Base-by-base conservation (phyloP, 2,329 filamentous ascomycete genomes). In the Aspergillus sp. region DNA sequence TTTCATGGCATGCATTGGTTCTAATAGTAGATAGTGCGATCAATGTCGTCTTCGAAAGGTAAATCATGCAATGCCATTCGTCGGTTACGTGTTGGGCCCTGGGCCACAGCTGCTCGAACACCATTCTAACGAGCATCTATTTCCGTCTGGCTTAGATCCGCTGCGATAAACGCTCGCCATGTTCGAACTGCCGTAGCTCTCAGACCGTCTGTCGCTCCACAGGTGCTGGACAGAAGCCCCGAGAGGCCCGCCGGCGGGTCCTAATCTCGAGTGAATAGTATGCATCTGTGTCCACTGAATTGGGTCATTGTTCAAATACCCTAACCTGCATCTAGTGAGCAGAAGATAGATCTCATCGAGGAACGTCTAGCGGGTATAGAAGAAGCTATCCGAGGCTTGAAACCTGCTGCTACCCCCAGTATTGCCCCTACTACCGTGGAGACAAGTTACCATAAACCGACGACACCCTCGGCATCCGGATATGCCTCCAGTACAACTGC, bases 301-400 rank as follows among this genome's bases (percentile, higher is more conserved):
- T 13, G 7, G 7, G 4, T 10, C 13, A 27, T 29, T n/a, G 10
- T 45, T 27, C 27, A 27, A 12, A 12, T 26, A 6, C n/a, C 5
- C 5, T n/a, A 32, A 30, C 7, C 36, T 13, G 5, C 40, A 27
- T 19, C 11, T 37, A 76, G 73, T 58, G 75, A 78, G 54, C 71
- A 66, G 52, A 76, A 77, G 56, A 75, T 78, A 39, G 74, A 77
- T 47, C 54, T 70, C 9, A 76, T 78, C 40, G 74, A 76, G 51
- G 68, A 73, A 28, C 68, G 74, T 11, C 59, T 78, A 7, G 64
- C 65, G 6, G 64, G 65, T n/a, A 75, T 78, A 33, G 74, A 78
- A 48, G 56, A 39, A 57, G 58, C 55, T 51, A 54, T 60, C 11
- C 49, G 35, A 31, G 56, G 61, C 36, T 39, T 65, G 10, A 52